phyloP scores from a whole-genome alignment of 1,284 basidiomycete genomes.

The Leccinum subrobustum region DNA sequence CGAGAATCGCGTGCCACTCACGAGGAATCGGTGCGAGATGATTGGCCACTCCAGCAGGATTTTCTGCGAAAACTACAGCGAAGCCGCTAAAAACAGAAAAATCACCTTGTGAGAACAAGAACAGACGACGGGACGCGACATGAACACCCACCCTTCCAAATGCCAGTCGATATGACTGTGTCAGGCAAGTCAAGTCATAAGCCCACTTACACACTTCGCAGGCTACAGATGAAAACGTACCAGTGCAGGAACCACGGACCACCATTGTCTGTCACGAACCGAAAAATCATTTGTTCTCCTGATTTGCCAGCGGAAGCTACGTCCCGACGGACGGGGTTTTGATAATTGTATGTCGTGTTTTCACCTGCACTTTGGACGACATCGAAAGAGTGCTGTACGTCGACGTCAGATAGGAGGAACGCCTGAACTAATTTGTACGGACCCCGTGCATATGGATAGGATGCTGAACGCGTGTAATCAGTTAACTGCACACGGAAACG shows the following conservation, averaged over 20 bases:
- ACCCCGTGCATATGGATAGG: constrained; percentile 45
- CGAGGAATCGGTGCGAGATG: constrained; percentile 18
- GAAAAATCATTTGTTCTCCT: constrained; percentile 32
- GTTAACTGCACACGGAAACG: neutral
- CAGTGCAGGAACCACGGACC: constrained; percentile 48
- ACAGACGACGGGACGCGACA: neutral
- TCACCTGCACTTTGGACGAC: constrained; percentile 33
- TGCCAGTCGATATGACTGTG: constrained; percentile 49
- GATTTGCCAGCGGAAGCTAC: constrained; percentile 27
- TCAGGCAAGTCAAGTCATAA: neutral
- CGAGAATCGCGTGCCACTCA: constrained; percentile 4
- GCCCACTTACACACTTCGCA: neutral
- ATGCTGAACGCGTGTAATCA: constrained; percentile 27
- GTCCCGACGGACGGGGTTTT: constrained; percentile 41
- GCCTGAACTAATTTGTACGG: constrained; percentile 17
- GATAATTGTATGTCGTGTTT: constrained; percentile 36
- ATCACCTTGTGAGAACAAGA: neutral
- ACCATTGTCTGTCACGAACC: constrained; percentile 38
- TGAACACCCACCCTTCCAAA: constrained; percentile 33
- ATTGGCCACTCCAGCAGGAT: constrained; percentile 19
- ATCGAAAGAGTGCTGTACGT: constrained; percentile 33
- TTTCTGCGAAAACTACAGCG: constrained; percentile 41
- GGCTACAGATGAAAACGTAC: constrained; percentile 21
- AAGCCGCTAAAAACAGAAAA: constrained; percentile 31
- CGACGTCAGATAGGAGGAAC: constrained; percentile 4